Base-by-base conservation (phyloP, 1,139 yeast genomes). In the Suhomyces bokatorum region DNA sequence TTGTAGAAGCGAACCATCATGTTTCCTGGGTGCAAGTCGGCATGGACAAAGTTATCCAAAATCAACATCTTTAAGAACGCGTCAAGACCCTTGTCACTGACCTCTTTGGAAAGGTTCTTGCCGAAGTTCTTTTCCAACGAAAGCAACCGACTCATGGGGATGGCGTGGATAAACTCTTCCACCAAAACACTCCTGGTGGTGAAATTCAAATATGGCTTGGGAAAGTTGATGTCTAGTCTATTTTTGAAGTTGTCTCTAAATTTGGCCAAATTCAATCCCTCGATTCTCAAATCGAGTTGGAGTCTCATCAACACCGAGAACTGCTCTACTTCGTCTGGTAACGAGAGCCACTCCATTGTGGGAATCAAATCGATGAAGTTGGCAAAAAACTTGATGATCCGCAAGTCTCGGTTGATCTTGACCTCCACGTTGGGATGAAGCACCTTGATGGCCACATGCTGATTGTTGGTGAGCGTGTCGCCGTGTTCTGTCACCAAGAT, bases 1-100 rank as follows among this genome's bases (percentile, higher is more conserved):
- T 80, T 80, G 56, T 85, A 78, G 55, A 91, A 85, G 42, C 93
- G 70, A 5, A 93, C 80, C 75, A 91, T 81, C 62, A 93, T 88
- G 63, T 93, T 93, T 1, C 99, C 99, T 0, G 99, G 97, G 57
- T 93, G 99, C 48, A 93, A 73, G 65, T 93, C 99, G 0, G 98
- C 95, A 63, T 93, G 99, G 36, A 91, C 89, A 62, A 93, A 93
- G 62, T 93, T 90, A 65, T 93, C 96, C 45, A 91, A 69, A 48
- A 93, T 83, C 50, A 93, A 74, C 99, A 95, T 93, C 58, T 90
- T 87, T 54, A 93, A 70, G 57, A 93, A 93, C 6, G 97, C 87
- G 62, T 93, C 96, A 29, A 93, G 79, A 4, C 96, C 89, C 52
- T 87, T 86, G 58, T 87, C 91, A 59, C 97, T 89, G 15, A 91